A percentile compares a stretch with the other conserved stretches of the same genome.
These are phyloP conservation scores for Cladosporium sp. DNA, from an alignment of 2,329 filamentous ascomycete genomes.

Conservation along the genomic window DNA sequence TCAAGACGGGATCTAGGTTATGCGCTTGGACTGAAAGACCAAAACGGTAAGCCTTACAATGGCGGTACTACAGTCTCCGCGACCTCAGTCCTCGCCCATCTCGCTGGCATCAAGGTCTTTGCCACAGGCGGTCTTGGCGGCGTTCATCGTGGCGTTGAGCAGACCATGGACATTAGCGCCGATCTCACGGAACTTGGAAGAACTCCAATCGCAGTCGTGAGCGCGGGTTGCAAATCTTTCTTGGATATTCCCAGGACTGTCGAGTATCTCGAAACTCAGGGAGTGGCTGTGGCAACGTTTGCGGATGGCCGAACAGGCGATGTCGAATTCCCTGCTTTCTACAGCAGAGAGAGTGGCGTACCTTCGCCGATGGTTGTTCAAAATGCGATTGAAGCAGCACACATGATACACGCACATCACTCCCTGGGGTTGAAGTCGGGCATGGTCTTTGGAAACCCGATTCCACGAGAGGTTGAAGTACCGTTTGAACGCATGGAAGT, in stretches of 20 bases:
- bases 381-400: constrained; percentile 76
- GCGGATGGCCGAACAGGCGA: constrained; percentile 69
- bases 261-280: constrained; percentile 71
- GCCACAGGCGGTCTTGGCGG: constrained; percentile 92
- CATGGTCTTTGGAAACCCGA: constrained; percentile 83
- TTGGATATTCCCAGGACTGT: constrained; percentile 86
- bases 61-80: constrained; percentile 91
- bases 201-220: constrained; percentile 82
- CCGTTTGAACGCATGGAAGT: constrained; percentile 66
- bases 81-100: constrained; percentile 82
- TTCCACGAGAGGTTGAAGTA: constrained; percentile 67
- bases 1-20: constrained; percentile 84
- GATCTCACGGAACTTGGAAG: constrained; percentile 91
- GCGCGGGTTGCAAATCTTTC: constrained; percentile 92
- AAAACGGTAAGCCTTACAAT: constrained; percentile 65
- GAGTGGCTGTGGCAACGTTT: constrained; percentile 83
- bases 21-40: constrained; percentile 67
- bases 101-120: constrained; percentile 87
- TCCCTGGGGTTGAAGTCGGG: constrained; percentile 70
- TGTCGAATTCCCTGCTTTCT: constrained; percentile 90
- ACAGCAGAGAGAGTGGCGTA: constrained; percentile 79
- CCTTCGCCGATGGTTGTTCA: constrained; percentile 72
- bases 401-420: constrained; percentile 79
- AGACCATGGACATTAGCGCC: constrained; percentile 87
- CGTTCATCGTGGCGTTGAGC: constrained; percentile 84